These are phyloP conservation scores for Gentiana dahurica DNA, from an alignment of 257 asterid genomes.

Conservation along the genomic window DNA sequence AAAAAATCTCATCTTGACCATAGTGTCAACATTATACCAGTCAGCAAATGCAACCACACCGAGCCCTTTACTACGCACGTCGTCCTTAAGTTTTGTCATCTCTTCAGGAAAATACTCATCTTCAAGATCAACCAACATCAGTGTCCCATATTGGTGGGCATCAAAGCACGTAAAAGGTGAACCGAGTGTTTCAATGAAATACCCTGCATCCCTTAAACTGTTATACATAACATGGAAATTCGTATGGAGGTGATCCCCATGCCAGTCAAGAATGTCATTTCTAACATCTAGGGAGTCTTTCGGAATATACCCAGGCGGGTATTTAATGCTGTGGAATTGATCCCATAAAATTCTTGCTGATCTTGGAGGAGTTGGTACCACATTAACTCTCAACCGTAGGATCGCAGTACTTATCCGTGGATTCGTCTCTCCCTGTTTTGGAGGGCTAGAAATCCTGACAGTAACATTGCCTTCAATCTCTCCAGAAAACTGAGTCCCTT, in stretches of 20 bases:
- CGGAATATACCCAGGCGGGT: constrained; percentile 98
- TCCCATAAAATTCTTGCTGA: constrained; percentile 85
- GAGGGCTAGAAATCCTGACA: constrained; percentile 69
- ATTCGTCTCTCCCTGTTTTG: constrained; percentile 48
- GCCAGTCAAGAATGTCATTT: constrained; percentile 98
- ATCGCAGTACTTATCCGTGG: constrained; percentile 62
- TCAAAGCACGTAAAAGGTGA: constrained; percentile 98
- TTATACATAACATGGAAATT: constrained; percentile 94
- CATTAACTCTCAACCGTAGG: constrained; percentile 69
- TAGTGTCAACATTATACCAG: constrained; percentile 95
- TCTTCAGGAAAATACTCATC: constrained; percentile 90
- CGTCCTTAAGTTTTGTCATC: constrained; percentile 65
- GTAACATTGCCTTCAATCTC: constrained; percentile 87
- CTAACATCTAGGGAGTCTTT: constrained; percentile 97
- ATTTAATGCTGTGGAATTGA: constrained; percentile 91
- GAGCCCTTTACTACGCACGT: constrained; percentile 58
- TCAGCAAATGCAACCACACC: constrained; percentile 93
- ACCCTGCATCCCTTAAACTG: constrained; percentile 90
- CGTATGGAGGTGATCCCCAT: constrained; percentile 96
- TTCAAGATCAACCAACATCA: constrained; percentile 92
- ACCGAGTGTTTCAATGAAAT: constrained; percentile 91
- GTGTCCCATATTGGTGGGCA: constrained; percentile 85
- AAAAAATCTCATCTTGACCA: constrained; percentile 96
- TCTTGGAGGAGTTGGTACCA: constrained; percentile 86
- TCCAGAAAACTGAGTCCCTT: constrained; percentile 82